Conservation (phyloP, 2,329 filamentous ascomycete species). For the Fusarium burgessii region DNA sequence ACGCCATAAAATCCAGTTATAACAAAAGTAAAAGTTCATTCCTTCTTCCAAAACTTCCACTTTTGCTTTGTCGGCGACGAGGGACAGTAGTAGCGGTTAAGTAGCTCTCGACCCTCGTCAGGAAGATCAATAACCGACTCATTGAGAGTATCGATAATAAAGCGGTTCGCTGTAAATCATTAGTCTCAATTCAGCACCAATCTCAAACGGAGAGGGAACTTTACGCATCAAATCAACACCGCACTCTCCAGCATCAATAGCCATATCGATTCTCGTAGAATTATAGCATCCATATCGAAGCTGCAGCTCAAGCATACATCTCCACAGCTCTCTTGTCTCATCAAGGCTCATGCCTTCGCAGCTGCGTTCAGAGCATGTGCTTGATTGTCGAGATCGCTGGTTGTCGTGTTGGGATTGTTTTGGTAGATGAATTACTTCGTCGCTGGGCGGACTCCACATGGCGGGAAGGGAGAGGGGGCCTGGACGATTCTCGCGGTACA, state of each 20-base stretch:
- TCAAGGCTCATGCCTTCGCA: slow-evolving; percentile 52
- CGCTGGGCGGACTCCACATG: slow-evolving; percentile 36
- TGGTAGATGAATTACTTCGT: slow-evolving; percentile 24
- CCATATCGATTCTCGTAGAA: slow-evolving; percentile 62
- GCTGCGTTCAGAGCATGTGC: slow-evolving; percentile 48
- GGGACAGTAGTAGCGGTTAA: slow-evolving; percentile 49
- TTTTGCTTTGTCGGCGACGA: slow-evolving; percentile 38
- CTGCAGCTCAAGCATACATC: slow-evolving; percentile 63
- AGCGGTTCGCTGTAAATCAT: slow-evolving; percentile 51
- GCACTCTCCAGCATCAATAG: slow-evolving; percentile 56
- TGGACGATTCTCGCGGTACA: slow-evolving; percentile 43
- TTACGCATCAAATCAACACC: slow-evolving; percentile 59
- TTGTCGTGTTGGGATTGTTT: slow-evolving; percentile 25
- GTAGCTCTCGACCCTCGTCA: slow-evolving; percentile 52
- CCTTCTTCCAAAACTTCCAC: slow-evolving; percentile 49
- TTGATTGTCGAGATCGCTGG: slow-evolving; percentile 42
- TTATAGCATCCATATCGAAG: slow-evolving; percentile 62
- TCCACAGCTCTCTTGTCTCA: slow-evolving; percentile 59
- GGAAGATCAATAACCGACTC: slow-evolving; percentile 54
- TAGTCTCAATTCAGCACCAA: background rate
- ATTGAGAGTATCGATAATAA: slow-evolving; percentile 57
- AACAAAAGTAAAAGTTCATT: too few relatives aligned
- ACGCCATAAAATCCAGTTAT: slow-evolving; percentile 8
- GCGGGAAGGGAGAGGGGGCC: slow-evolving; percentile 37
- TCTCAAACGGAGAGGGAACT: slow-evolving; percentile 33